Evolutionary conservation across 129 eudicot species (phyloP).

Genomic region (Ambrosia trifida): DNA sequence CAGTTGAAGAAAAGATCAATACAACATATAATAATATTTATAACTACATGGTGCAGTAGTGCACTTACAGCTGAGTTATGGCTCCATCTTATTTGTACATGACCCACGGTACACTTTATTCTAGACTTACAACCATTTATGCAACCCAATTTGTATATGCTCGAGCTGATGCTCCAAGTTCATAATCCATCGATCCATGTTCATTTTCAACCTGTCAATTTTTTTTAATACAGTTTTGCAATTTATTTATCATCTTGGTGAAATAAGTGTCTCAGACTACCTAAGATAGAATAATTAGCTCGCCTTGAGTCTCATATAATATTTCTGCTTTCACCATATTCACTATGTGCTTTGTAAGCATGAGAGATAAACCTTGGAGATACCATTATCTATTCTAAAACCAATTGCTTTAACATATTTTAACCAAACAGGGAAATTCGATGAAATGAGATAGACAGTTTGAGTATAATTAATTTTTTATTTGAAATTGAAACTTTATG

Average conservation of each 20-base stretch:
- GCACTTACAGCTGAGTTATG: constrained; percentile 97
- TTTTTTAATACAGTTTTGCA: neutral
- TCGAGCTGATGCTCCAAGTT: constrained; percentile 79
- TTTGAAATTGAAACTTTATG: no score
- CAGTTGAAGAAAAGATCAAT: neutral
- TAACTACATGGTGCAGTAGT: constrained; percentile 21
- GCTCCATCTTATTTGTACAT: constrained; percentile 99
- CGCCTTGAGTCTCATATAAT: constrained; percentile 85
- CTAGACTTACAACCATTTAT: constrained; percentile 80
- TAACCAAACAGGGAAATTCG: constrained; percentile 58
- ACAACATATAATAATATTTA: no score
- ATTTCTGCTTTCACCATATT: constrained; percentile 91
- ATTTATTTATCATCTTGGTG: neutral
- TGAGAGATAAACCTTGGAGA: constrained; percentile 42
- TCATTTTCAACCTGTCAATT: constrained; percentile 87
- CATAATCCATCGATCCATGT: constrained; percentile 90
- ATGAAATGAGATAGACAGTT: constrained; percentile 27
- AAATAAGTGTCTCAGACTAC: constrained; percentile 42
- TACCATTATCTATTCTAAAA: constrained; percentile 58
- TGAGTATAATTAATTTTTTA: neutral
- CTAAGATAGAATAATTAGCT: constrained; percentile 96
- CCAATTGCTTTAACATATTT: constrained; percentile 57
- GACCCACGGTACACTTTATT: constrained; percentile 97
- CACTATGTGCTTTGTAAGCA: constrained; percentile 90
- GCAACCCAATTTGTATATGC: constrained; percentile 94